Conservation (phyloP, 345 rosid genomes). For the Eucalyptus paniculata region DNA sequence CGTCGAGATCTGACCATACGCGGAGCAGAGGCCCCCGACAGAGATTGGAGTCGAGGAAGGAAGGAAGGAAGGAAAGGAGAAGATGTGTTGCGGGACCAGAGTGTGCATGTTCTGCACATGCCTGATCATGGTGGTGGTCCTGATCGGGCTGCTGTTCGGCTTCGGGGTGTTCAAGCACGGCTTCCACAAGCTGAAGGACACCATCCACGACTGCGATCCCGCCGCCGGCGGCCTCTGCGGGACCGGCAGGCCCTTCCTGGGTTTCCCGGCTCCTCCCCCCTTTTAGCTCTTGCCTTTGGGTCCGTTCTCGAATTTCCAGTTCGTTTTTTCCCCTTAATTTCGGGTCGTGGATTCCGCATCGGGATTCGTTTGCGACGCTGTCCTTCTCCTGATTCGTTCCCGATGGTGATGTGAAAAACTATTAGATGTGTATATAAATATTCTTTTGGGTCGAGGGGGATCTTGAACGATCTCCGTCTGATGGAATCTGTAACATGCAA, state of each 20-base stretch:
- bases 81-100: slow-evolving; percentile 62
- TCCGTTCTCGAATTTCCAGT: not conserved
- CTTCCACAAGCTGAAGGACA: slow-evolving; percentile 61
- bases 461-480: not conserved
- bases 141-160: slow-evolving; percentile 66
- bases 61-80: not conserved
- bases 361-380: not conserved
- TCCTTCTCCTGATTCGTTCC: not conserved
- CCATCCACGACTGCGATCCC: slow-evolving; percentile 33
- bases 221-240: not conserved
- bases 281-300: not conserved
- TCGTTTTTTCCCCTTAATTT: not conserved
- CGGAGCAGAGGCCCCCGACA: not conserved
- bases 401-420: not conserved
- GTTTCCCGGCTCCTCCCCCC: slow-evolving; percentile 30
- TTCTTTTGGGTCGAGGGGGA: not conserved
- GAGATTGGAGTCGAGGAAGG: not conserved
- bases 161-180: slow-evolving; percentile 82
- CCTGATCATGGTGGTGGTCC: slow-evolving; percentile 48
- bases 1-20: not conserved
- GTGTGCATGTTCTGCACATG: slow-evolving; percentile 70
- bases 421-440: not conserved
- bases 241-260: slow-evolving; percentile 35
- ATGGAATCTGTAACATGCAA: not conserved
- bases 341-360: not conserved